phyloP scores from a whole-genome alignment of 768 basidiomycete genomes.

The Trametes punicea region DNA sequence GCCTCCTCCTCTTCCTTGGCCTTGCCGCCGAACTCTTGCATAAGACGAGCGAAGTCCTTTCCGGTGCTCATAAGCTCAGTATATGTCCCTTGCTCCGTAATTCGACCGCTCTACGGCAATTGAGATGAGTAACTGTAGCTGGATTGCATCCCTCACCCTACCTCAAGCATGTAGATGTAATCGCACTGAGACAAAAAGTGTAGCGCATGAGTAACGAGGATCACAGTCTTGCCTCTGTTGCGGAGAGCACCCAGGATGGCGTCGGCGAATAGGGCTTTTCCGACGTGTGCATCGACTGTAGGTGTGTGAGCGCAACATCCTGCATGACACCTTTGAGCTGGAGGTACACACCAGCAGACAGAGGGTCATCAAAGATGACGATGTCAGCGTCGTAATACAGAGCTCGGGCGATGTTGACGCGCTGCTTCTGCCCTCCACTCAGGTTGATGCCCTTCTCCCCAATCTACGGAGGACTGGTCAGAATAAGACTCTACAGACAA shows the following conservation, averaged over 20 bases:
- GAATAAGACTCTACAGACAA: neutral
- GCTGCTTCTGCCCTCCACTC: conserved; percentile 64
- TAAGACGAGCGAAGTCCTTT: conserved; percentile 56
- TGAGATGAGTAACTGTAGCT: too few relatives aligned
- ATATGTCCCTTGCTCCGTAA: conserved; percentile 52
- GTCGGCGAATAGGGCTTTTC: conserved; percentile 61
- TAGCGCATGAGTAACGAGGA: conserved; percentile 54
- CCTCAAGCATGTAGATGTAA: conserved; percentile 45
- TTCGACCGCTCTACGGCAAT: conserved; percentile 31
- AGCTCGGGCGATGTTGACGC: conserved; percentile 68
- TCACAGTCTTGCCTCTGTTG: conserved; percentile 45
- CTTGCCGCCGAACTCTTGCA: conserved; percentile 59
- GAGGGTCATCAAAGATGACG: conserved; percentile 60
- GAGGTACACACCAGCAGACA: conserved; percentile 49
- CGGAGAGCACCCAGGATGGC: conserved; percentile 54
- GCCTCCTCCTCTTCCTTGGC: conserved; percentile 35
- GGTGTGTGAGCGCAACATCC: conserved; percentile 17
- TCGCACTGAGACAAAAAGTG: conserved; percentile 53
- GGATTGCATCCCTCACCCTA: neutral
- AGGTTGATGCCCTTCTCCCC: conserved; percentile 70
- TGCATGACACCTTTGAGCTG: neutral
- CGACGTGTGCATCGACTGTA: conserved; percentile 72
- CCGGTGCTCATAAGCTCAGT: conserved; percentile 44
- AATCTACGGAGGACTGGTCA: conserved; percentile 40
- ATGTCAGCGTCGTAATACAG: conserved; percentile 64